phyloP scores from a whole-genome alignment of 768 basidiomycete genomes.

The Leccinum ochraceum region DNA sequence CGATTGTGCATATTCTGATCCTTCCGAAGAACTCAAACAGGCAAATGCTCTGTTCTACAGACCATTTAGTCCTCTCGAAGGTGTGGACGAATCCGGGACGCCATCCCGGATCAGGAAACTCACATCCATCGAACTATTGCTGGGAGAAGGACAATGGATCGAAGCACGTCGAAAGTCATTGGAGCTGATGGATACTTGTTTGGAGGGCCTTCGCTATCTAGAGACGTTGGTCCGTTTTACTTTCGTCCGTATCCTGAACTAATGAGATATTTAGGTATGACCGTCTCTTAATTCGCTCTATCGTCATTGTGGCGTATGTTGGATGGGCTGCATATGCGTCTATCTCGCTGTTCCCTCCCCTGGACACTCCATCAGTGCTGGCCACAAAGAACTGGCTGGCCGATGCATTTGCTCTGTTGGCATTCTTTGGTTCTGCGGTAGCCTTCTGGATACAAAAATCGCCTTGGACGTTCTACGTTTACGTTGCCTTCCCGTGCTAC shows the following conservation, averaged over 20 bases:
- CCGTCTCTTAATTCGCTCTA: slow-evolving; percentile 63
- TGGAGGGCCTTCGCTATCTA: slow-evolving; percentile 72
- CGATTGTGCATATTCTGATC: slow-evolving; percentile 4
- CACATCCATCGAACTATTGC: slow-evolving; percentile 44
- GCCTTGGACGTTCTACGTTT: slow-evolving; percentile 74
- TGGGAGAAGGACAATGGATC: slow-evolving; percentile 45
- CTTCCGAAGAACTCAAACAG: slow-evolving; percentile 57
- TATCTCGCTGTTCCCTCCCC: slow-evolving; percentile 53
- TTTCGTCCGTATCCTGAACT: slow-evolving; percentile 5
- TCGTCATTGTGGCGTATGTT: slow-evolving; percentile 71
- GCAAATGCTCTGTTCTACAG: slow-evolving; percentile 59
- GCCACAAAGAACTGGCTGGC: not conserved
- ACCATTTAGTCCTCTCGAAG: slow-evolving; percentile 55
- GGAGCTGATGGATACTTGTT: slow-evolving; percentile 51
- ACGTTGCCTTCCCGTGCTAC: slow-evolving; percentile 72
- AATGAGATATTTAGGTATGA: slow-evolving; percentile 53
- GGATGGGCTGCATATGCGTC: slow-evolving; percentile 78
- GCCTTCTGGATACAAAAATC: slow-evolving; percentile 64
- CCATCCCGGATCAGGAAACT: slow-evolving; percentile 40
- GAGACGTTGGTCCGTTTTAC: slow-evolving; percentile 49
- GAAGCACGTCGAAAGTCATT: slow-evolving; percentile 51
- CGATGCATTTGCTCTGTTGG: slow-evolving; percentile 32
- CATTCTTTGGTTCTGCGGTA: slow-evolving; percentile 40
- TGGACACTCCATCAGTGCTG: slow-evolving; percentile 19
- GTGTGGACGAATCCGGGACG: slow-evolving; percentile 24